Conservation (phyloP, 2,329 filamentous ascomycete genomes). For the Claviceps sp. region DNA sequence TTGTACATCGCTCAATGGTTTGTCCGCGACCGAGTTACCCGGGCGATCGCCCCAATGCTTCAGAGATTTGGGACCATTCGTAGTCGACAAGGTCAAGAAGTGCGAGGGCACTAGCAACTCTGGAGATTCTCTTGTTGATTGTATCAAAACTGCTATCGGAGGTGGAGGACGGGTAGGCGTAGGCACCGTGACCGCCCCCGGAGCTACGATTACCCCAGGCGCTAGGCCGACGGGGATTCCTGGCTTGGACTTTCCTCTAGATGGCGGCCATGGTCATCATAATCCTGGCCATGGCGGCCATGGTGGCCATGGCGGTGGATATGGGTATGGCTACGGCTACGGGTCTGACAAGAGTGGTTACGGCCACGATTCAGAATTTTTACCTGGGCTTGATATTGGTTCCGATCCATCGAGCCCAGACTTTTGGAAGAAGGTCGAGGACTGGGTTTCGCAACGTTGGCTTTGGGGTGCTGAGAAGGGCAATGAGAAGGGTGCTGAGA, state of each 20-base stretch:
- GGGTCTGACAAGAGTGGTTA: too few relatives aligned
- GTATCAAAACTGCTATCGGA: background rate
- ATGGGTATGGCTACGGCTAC: too few relatives aligned
- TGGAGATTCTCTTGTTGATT: background rate
- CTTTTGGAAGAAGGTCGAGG: background rate
- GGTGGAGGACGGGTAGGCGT: background rate
- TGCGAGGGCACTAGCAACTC: background rate
- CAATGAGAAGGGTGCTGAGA: too few relatives aligned
- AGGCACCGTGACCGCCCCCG: background rate
- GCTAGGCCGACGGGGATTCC: background rate
- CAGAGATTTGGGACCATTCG: conserved; percentile 5
- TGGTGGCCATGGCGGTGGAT: too few relatives aligned
- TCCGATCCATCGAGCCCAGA: background rate
- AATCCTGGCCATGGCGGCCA: too few relatives aligned
- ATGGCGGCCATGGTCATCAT: too few relatives aligned
- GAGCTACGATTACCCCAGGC: too few relatives aligned
- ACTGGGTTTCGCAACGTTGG: background rate
- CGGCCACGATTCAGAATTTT: background rate
- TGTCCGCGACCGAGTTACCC: background rate
- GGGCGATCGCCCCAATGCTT: conserved; percentile 1
- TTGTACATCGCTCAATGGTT: conserved; percentile 2
- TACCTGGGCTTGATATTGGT: background rate
- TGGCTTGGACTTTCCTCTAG: background rate
- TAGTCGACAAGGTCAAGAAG: background rate
- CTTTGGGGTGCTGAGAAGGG: too few relatives aligned